Evolutionary conservation across 139 green algal species (phyloP).

Genomic region (Picochlorum sp.): DNA sequence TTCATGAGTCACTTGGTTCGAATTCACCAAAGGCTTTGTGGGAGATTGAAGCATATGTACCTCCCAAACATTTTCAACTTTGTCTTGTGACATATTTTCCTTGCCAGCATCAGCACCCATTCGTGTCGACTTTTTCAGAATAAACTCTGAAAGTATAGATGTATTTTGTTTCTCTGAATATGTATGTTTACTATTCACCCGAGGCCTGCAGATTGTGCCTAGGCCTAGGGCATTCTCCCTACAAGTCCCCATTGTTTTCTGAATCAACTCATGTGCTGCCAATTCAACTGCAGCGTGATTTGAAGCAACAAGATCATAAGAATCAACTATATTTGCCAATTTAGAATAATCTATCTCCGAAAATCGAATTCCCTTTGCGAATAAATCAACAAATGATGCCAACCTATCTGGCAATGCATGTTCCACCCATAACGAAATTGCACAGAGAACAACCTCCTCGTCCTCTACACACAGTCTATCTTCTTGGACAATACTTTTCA

Average conservation of each 20-base stretch:
- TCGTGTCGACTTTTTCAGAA: too few relatives aligned
- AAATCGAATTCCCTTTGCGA: constrained; percentile 18
- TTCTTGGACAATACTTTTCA: constrained; percentile 13
- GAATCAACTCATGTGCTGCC: constrained; percentile 18
- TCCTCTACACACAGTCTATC: constrained; percentile 17
- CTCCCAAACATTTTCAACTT: not conserved
- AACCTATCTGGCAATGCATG: not conserved
- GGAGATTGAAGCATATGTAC: not conserved
- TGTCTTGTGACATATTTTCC: too few relatives aligned
- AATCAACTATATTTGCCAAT: constrained; percentile 18
- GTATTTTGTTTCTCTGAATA: too few relatives aligned
- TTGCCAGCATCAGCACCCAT: too few relatives aligned
- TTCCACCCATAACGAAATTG: constrained; percentile 23
- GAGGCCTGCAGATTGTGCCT: not conserved
- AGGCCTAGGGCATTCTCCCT: not conserved
- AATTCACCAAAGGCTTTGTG: not conserved
- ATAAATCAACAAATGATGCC: constrained; percentile 6
- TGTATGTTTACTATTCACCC: not conserved
- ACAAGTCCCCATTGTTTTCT: constrained; percentile 10
- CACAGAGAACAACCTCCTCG: constrained; percentile 23
- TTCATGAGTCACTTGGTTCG: not conserved
- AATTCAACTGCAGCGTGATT: constrained; percentile 9
- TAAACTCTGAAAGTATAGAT: too few relatives aligned
- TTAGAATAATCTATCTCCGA: constrained; percentile 2
- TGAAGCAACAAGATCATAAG: constrained; percentile 15